Base-by-base conservation (phyloP, 495 filamentous ascomycete genomes). In the Lasiosphaeria ovina region DNA sequence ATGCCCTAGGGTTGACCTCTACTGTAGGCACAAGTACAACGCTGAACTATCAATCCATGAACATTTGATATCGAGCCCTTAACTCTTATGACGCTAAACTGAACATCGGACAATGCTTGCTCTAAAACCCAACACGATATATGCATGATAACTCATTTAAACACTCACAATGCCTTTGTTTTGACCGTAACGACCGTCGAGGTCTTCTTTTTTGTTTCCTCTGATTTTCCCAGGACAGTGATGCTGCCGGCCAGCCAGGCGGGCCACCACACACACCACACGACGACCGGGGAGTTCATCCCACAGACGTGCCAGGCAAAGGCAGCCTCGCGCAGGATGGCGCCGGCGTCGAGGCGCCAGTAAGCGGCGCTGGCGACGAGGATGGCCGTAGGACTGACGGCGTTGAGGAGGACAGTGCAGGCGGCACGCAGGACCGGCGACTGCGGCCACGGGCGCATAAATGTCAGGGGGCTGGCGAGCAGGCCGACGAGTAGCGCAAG, bases 201-300 rank as follows among this genome's bases (percentile, higher is more conserved):
- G 24, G 24, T 60, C 62, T 74, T 74, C 6, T 24, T 58, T 2
- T 45, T 58, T 1, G 35, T 51, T 24, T 17, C 47, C 8, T 33
- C 66, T 0, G 72, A 69, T 51, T 57, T 60, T 45, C 67, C 80
- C 57, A 80, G 65, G 35, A 82, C 72, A 6, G 74, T 59, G 10
- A 81, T 64, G 17, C 70, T 65, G 6, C 76, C 91, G 12, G 84
- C 81, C 55, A 97, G 65, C 95, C 94, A 98, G 31, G 90, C 92
- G 7, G 94, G 95, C 93, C 93, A 98, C 94, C 94, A 98, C 35
- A 98, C 91, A 72, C 91, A 90, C 92, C 95, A 98, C 16, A 98
- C 86, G 42, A 98, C 86, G 7, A 98, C 85, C 60, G 88, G 79
- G 42, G 92, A 96, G 79, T 92, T 96, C 80, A 93, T 83, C 3